Base-by-base conservation (phyloP, 345 rosid species). In the Lumnitzera racemosa region DNA sequence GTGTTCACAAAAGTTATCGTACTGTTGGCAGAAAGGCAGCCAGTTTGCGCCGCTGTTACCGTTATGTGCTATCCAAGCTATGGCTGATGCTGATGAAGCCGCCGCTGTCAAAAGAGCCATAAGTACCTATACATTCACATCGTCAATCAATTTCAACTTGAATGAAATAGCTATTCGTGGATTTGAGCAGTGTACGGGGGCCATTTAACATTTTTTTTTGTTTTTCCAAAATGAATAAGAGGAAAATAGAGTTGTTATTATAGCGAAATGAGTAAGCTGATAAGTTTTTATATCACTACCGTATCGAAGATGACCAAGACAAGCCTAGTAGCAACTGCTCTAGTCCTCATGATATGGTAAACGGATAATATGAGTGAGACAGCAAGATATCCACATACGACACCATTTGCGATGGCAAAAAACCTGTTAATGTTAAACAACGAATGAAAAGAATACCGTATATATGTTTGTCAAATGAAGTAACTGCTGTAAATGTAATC, bases 301-400 rank as follows among this genome's bases (percentile, higher is more conserved):
- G 58, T 55, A 17, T 55, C 58, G 9, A 55, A 29, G 15, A 29
- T 55, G 23, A 55, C 15, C 58, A 55, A 55, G n/a, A 55, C 11
- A 16, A 55, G 29, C 58, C 43, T 55, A 5, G 17, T 55, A 29
- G 6, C 41, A 16, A 13, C 41, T 3, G 58, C 46, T 29, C 16
- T 46, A 29, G 20, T 55, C 46, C 41, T 55, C 20, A 55, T 15
- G 46, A 55, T 29, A 29, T 55, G 25, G 36, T 25, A 27, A 46
- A 55, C 23, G 12, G 58, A 13, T 29, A 55, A 25, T 1, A 55
- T 25, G 11, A 46, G n/a, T 16, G 41, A 10, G 3, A 55, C 58
- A 15, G 23, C 47, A 24, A 55, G 15, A 25, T 55, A 55, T 3
- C 15, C 58, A 55, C 58, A 55, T 12, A 29, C 58, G 7, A 55